Evolutionary conservation across 1,284 basidiomycete genomes (phyloP).

Genomic region (Boletellus deceptivus): DNA sequence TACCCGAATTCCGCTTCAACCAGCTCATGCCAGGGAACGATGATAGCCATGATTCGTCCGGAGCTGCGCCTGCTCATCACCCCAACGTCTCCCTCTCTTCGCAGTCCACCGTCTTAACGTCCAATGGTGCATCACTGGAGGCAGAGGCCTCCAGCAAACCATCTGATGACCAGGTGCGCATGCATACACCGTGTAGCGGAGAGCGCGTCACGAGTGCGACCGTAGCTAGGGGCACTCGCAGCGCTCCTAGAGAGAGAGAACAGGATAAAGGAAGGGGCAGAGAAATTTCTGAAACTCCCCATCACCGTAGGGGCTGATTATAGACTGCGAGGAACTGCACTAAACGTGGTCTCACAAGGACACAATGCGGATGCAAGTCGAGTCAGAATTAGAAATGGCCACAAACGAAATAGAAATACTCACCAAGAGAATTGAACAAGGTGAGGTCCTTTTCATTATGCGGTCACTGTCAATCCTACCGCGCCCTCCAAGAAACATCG

Average conservation of each 20-base stretch:
- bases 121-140: conserved; percentile 23
- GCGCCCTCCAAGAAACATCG: conserved; percentile 36
- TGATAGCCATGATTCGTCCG: conserved; percentile 29
- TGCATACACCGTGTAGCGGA: background rate
- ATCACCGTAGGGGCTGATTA: conserved; percentile 47
- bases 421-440: conserved; percentile 56
- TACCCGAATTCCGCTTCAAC: background rate
- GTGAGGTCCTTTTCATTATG: conserved; percentile 38
- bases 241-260: conserved; percentile 68
- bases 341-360: conserved; percentile 43
- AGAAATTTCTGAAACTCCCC: conserved; percentile 72
- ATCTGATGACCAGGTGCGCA: conserved; percentile 34
- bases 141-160: conserved; percentile 21
- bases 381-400: conserved; percentile 74
- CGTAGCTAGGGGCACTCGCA: conserved; percentile 66
- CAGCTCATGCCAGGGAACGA: conserved; percentile 30
- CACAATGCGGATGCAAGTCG: conserved; percentile 65
- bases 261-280: conserved; percentile 83
- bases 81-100: conserved; percentile 32
- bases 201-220: conserved; percentile 4
- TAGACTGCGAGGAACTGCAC: background rate
- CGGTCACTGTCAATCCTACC: background rate
- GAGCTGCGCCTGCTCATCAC: conserved; percentile 18
- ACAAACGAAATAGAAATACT: conserved; percentile 70
- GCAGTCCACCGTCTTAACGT: conserved; percentile 30